Conservation (phyloP, 2,329 filamentous ascomycete genomes). For the Penicillium sclerotiorum region DNA sequence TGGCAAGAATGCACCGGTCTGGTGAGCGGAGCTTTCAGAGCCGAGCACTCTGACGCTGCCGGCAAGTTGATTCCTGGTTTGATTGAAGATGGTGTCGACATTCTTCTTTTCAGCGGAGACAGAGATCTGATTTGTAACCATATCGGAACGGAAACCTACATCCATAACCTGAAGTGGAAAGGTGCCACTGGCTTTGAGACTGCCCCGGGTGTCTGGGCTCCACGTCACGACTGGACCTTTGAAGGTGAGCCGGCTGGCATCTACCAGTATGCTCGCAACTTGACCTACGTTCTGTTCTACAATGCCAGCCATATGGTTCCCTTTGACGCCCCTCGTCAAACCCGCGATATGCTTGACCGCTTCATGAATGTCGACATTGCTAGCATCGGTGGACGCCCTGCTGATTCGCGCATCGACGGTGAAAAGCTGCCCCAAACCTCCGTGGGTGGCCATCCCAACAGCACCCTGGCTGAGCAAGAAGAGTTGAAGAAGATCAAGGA, state of each 20-base stretch:
- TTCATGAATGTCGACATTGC: conserved; percentile 93
- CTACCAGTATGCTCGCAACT: conserved; percentile 91
- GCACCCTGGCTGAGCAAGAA: conserved; percentile 66
- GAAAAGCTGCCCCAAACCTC: conserved; percentile 78
- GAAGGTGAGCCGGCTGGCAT: conserved; percentile 85
- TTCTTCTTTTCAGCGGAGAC: conserved; percentile 89
- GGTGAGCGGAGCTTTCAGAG: conserved; percentile 72
- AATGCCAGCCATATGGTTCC: conserved; percentile 98
- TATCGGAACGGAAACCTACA: conserved; percentile 86
- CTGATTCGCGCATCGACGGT: conserved; percentile 80
- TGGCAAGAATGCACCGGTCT: conserved; percentile 89
- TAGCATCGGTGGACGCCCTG: conserved; percentile 77
- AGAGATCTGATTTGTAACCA: conserved; percentile 98
- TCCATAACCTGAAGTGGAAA: conserved; percentile 89
- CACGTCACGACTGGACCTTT: conserved; percentile 91
- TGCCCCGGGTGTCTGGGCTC: conserved; percentile 83
- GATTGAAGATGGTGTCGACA: conserved; percentile 69
- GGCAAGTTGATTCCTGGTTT: conserved; percentile 75
- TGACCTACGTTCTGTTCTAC: conserved; percentile 94
- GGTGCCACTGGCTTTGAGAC: conserved; percentile 89
- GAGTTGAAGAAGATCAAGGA: conserved; percentile 75
- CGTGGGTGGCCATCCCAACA: conserved; percentile 73
- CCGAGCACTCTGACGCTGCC: conserved; percentile 71
- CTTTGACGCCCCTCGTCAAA: conserved; percentile 84
- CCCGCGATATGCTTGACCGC: conserved; percentile 93